A percentile compares a stretch with the other conserved stretches of the same genome.
phyloP scores from a whole-genome alignment of 139 green algal species.

The Zygnema cylindricum region DNA sequence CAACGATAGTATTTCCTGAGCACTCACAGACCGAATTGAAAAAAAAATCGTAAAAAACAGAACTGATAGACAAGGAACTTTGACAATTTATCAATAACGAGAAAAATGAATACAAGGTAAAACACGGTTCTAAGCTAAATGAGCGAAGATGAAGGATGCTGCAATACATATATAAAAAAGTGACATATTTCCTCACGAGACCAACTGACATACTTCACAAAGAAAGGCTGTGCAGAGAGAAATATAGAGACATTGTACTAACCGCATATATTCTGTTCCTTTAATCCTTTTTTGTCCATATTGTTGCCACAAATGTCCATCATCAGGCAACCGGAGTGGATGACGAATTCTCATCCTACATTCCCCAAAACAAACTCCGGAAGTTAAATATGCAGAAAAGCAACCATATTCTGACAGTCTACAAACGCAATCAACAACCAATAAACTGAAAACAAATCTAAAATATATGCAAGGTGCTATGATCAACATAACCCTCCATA shows the following conservation, averaged over 20 bases:
- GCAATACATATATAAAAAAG: too few relatives aligned
- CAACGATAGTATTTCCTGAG: not conserved
- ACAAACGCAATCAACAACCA: not conserved
- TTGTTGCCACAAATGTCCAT: not conserved
- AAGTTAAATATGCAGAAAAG: not conserved
- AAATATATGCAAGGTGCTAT: not conserved
- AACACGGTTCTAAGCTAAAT: too few relatives aligned
- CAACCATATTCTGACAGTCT: too few relatives aligned
- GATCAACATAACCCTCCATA: not conserved
- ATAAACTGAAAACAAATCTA: not conserved
- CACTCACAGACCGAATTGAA: not conserved
- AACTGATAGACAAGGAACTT: too few relatives aligned
- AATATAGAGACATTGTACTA: too few relatives aligned
- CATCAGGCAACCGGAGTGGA: not conserved
- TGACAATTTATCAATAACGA: too few relatives aligned
- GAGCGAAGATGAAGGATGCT: too few relatives aligned
- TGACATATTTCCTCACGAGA: too few relatives aligned
- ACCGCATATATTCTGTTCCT: not conserved
- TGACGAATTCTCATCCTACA: not conserved
- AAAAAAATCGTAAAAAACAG: too few relatives aligned
- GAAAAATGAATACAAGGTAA: too few relatives aligned
- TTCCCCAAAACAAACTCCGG: not conserved
- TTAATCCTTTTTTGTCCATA: not conserved
- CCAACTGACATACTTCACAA: too few relatives aligned
- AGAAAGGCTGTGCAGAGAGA: too few relatives aligned